These are phyloP conservation scores for Pseudocercospora pini-densiflorae DNA, from an alignment of 2,329 filamentous ascomycete genomes.

Conservation along the genomic window DNA sequence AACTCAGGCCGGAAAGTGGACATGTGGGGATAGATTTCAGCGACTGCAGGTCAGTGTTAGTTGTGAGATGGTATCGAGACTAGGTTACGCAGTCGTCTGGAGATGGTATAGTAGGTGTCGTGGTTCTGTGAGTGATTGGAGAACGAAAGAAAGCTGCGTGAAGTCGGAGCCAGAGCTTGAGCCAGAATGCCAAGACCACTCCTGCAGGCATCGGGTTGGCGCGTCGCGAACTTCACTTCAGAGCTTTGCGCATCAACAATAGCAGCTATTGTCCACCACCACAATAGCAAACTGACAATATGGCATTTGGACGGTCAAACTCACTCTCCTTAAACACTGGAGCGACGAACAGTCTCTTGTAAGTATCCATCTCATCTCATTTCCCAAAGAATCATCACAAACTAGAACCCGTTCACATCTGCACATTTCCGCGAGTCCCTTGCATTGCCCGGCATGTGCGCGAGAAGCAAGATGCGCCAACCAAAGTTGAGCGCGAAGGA, in stretches of 20 bases:
- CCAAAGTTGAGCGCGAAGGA: constrained; percentile 1
- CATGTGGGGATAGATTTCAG: not conserved
- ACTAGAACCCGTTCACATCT: not conserved
- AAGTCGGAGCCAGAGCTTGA: not conserved
- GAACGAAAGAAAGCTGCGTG: not conserved
- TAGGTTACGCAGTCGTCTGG: no score
- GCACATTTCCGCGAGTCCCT: not conserved
- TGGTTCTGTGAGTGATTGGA: not conserved
- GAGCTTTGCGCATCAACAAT: constrained; percentile 1
- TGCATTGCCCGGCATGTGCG: constrained; percentile 4
- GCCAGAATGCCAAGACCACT: not conserved
- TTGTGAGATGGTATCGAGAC: no score
- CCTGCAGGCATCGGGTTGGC: not conserved
- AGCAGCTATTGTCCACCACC: constrained; percentile 6
- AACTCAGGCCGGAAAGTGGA: not conserved
- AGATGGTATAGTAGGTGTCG: not conserved
- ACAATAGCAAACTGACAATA: constrained; percentile 19
- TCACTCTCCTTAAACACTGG: constrained; percentile 61
- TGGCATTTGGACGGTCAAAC: constrained; percentile 54
- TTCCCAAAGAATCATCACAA: constrained; percentile 2
- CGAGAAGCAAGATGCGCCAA: not conserved
- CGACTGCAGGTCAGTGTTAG: not conserved
- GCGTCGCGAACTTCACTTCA: not conserved
- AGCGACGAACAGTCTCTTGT: constrained; percentile 46
- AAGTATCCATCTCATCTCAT: constrained; percentile 26